Base-by-base conservation (phyloP, 768 basidiomycete species). In the Hydnum rufescens region DNA sequence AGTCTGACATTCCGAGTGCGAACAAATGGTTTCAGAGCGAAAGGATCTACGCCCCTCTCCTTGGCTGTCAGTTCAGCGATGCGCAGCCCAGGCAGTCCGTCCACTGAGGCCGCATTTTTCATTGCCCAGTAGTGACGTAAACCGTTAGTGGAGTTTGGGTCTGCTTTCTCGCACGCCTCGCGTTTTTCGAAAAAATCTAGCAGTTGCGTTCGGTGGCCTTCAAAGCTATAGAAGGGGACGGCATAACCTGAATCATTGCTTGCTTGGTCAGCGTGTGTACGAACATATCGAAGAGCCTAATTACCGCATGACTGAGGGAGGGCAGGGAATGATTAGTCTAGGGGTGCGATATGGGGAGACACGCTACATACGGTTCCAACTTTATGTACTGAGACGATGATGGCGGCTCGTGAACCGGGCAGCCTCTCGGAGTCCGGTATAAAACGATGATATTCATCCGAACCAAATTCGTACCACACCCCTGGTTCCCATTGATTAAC, bases 191-290 rank as follows among this genome's bases (percentile, higher is more conserved):
- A 68, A 62, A 63, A 73, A 28, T 71, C 66, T 39, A 72, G 65
- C 16, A 77, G 72, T 5, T 68, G 68, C 1, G 68, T 71, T 25
- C 80, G 76, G 52, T 78, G 74, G 3, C 67, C 64, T 36, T 72
- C 63, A 64, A 74, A 82, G 42, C 69, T 65, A 60, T 74, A 80
- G 58, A 70, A 71, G 2, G 81, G 80, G 25, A 80, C 71, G 0
- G 71, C 71, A 57, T 70, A 81, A 22, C 80, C 78, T 57, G 78
- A 82, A 1, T n/a, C n/a, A n/a, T n/a, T n/a, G n/a, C n/a, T n/a
- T n/a, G n/a, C n/a, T n/a, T n/a, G n/a, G n/a, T n/a, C n/a, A n/a
- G n/a, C n/a, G n/a, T n/a, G n/a, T n/a, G n/a, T n/a, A n/a, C n/a
- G n/a, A n/a, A n/a, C n/a, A n/a, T n/a, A n/a, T n/a, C n/a, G n/a